A percentile compares a stretch with the other conserved stretches of the same genome.
phyloP scores from a whole-genome alignment of 306 rosid genomes.

The Cicer yamashitae region DNA sequence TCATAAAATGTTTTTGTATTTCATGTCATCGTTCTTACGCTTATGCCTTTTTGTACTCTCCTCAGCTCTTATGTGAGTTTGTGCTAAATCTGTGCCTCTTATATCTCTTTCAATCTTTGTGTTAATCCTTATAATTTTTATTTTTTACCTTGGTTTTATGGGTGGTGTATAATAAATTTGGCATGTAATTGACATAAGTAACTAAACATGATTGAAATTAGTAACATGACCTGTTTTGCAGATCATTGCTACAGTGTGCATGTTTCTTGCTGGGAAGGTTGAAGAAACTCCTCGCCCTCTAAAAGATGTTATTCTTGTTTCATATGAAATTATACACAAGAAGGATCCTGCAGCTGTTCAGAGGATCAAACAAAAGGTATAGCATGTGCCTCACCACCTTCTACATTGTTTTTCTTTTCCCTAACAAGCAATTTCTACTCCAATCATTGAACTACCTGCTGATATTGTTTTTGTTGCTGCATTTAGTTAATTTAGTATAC shows the following conservation, averaged over 20 bases:
- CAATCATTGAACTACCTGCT: not conserved
- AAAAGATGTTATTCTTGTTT: slow-evolving; percentile 86
- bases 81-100: too few species aligned
- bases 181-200: slow-evolving; percentile 24
- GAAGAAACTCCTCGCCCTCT: not conserved
- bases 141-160: not conserved
- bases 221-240: slow-evolving; percentile 20
- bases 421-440: not conserved
- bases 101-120: not conserved
- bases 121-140: not conserved
- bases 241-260: slow-evolving; percentile 5
- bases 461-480: not conserved
- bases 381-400: slow-evolving; percentile 2
- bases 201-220: slow-evolving; percentile 42
- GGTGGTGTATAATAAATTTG: not conserved
- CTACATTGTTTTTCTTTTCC: not conserved
- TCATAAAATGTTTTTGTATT: too few species aligned
- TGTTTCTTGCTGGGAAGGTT: slow-evolving; percentile 6
- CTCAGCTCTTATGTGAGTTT: too few species aligned
- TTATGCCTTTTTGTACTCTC: too few species aligned
- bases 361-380: slow-evolving; percentile 89
- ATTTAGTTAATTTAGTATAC: too few species aligned
- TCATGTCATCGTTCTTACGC: too few species aligned
- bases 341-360: slow-evolving; percentile 87
- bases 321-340: slow-evolving; percentile 87